These are phyloP conservation scores for Penicillium riverlandense DNA, from an alignment of 495 filamentous ascomycete genomes.

Conservation along the genomic window DNA sequence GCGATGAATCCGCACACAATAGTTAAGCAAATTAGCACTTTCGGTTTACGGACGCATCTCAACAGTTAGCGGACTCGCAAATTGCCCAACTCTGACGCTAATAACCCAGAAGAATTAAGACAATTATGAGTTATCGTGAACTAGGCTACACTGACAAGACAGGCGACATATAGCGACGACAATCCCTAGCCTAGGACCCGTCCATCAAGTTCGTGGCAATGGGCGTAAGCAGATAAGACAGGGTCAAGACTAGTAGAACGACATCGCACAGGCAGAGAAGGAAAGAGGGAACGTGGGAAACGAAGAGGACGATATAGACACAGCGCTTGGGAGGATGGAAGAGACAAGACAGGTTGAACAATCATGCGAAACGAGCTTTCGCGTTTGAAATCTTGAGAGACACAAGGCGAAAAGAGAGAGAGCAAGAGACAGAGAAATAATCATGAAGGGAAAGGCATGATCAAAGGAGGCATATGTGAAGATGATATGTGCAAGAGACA, in stretches of 20 bases:
- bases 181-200: no score
- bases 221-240: no score
- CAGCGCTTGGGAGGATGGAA: constrained; percentile 11
- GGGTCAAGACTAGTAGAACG: no score
- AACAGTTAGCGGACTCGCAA: no score
- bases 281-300: constrained; percentile 1
- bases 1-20: no score
- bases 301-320: constrained; percentile 15
- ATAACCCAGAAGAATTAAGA: constrained; percentile 1
- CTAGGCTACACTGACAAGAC: constrained; percentile 11
- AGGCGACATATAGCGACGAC: neutral
- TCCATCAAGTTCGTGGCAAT: no score
- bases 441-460: constrained; percentile 5
- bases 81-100: neutral
- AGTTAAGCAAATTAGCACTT: no score
- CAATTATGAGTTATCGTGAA: constrained; percentile 15
- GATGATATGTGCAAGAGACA: constrained; percentile 17
- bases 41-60: no score
- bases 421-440: constrained; percentile 9
- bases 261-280: neutral
- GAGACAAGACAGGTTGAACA: neutral
- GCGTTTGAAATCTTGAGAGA: constrained; percentile 2
- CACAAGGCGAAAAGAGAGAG: constrained; percentile 4
- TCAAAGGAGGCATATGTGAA: constrained; percentile 16
- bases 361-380: constrained; percentile 7